Evolutionary conservation across 108 stramenopile genomes (phyloP).

Genomic region (Pseudonitzschia delicatissima): DNA sequence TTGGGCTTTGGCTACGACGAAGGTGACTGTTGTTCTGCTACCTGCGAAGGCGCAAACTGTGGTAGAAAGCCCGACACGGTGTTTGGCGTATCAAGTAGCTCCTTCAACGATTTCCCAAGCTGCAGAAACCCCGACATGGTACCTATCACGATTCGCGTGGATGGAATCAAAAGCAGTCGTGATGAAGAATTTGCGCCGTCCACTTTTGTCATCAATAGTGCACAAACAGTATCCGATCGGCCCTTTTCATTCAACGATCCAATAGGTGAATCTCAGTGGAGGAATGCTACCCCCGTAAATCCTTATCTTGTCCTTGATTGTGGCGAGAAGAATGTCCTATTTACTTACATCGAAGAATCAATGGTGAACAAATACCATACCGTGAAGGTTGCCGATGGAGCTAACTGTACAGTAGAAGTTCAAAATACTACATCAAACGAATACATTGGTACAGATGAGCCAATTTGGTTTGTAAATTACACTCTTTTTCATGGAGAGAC

Average conservation of each 20-base stretch:
- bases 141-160: background rate
- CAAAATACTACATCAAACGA: background rate
- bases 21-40: constrained; percentile 4
- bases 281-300: too few species aligned
- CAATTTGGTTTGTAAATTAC: background rate
- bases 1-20: background rate
- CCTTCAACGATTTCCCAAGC: background rate
- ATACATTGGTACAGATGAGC: background rate
- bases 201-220: too few species aligned
- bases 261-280: too few species aligned
- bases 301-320: background rate
- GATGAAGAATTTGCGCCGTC: too few species aligned
- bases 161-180: too few species aligned
- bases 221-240: too few species aligned
- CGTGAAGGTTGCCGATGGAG: background rate
- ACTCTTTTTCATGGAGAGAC: background rate
- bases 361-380: background rate
- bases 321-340: background rate
- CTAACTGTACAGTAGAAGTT: background rate
- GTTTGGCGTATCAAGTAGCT: background rate
- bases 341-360: background rate
- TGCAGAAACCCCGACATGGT: background rate
- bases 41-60: background rate
- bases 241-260: too few species aligned
- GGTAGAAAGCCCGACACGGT: background rate